Evolutionary conservation across 495 filamentous ascomycete species (phyloP).

Genomic region (Aspergillus diversus): DNA sequence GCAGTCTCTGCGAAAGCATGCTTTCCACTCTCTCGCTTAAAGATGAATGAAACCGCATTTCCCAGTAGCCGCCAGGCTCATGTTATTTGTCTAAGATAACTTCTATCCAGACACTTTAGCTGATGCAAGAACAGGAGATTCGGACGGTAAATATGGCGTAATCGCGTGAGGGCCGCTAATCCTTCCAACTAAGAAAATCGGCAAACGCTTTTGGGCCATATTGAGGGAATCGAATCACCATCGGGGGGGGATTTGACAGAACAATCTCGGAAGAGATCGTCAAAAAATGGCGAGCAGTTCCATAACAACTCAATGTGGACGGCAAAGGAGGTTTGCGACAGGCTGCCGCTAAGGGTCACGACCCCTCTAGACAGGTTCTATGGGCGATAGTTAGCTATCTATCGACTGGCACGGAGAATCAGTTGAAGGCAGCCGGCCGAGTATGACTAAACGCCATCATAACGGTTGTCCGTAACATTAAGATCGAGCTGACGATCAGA

Average conservation of each 20-base stretch:
- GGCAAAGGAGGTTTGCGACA: constrained; percentile 1
- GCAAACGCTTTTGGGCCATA: constrained; percentile 4
- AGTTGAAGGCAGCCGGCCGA: no score
- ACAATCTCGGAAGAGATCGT: background rate
- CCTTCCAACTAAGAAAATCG: constrained; percentile 5
- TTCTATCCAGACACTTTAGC: no score
- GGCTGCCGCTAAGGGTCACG: constrained; percentile 5
- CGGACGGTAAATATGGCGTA: no score
- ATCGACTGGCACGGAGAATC: background rate
- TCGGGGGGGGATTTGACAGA: background rate
- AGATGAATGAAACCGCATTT: no score
- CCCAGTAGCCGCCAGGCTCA: no score
- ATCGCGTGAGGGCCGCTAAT: background rate
- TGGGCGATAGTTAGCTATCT: background rate
- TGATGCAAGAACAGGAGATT: no score
- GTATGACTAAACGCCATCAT: no score
- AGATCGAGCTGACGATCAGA: no score
- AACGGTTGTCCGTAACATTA: no score
- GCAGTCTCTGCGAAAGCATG: background rate
- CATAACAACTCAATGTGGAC: constrained; percentile 10
- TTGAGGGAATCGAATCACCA: background rate
- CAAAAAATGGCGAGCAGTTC: constrained; percentile 7
- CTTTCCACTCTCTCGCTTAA: background rate
- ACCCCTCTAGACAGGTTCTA: constrained; percentile 10
- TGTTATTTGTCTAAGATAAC: no score